Evolutionary conservation across 371 early-diverging fungal genomes (phyloP), one percentile per base, ranked within the genome.

Genomic region (Choanephora cucurbitarum): DNA sequence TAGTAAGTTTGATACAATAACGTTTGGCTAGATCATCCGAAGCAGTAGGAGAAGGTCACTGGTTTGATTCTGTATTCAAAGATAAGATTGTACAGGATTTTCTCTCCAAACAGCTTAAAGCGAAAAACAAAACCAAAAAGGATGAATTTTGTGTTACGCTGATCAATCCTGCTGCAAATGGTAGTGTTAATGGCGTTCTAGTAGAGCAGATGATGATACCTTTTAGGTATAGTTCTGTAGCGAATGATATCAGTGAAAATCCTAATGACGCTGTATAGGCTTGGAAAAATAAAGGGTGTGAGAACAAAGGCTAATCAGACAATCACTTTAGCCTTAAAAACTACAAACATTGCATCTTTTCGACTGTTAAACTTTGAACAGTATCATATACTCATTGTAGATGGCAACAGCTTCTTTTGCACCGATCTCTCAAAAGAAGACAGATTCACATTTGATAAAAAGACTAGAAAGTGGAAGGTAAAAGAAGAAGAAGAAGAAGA

Each of bases 181-280:
- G 87, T 15, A 72, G 81, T 21, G 81, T 78, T 32, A 75, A 77
- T 14, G 87, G 88, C 0, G 79, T 90, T 42, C 64, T 68, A 10
- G 73, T 90, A 45, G 77, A 88, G 43, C 89, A 90, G 50, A 63
- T 88, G 33, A 62, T 52, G 28, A 76, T 82, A 23, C 87, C 90
- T 0, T 87, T 69, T 64, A 67, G 86, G 84, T 82, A 61, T 28
- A 7, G 3, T 28, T 28, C 7, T 55, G 18, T 40, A 39, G 49
- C 2, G 21, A 31, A 19, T 49, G 52, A 23, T 33, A 37, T 44
- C 19, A 44, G n/a, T 23, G 3, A 52, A 56, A 22, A 14, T 18
- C 28, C n/a, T 32, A 42, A 33, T 39, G 33, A 22, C 18, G 19
- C 31, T 19, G n/a, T 28, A 3, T 52, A 56, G 57, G 44, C 39